Evolutionary conservation across 306 rosid genomes (phyloP).

Genomic region (Prosopis cineraria): DNA sequence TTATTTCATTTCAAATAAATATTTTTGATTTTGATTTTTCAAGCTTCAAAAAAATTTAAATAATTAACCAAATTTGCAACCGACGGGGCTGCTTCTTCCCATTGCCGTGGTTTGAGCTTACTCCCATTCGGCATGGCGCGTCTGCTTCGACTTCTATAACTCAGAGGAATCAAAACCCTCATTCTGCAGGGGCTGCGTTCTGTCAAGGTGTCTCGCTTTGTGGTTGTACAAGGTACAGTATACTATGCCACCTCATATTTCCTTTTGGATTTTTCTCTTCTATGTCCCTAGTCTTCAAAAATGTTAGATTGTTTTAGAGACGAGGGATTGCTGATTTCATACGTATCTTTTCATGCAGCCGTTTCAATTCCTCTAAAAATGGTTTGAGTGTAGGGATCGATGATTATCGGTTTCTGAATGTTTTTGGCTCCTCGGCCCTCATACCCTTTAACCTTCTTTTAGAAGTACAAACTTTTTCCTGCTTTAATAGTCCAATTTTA

Average conservation of each 20-base stretch:
- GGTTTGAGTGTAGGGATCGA: background rate
- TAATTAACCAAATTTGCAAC: no score
- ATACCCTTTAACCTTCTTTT: background rate
- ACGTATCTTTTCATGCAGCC: background rate
- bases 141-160: no score
- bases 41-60: no score
- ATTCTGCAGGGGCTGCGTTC: no score
- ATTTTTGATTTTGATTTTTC: no score
- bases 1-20: no score
- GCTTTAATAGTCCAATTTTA: background rate
- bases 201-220: no score
- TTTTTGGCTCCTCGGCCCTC: background rate
- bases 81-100: no score
- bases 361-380: slow-evolving; percentile 4
- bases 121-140: no score
- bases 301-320: background rate
- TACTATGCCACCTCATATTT: background rate
- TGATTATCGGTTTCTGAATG: background rate
- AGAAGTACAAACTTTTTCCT: background rate
- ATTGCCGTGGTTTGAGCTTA: no score
- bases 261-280: background rate
- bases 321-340: background rate
- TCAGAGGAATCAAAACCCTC: no score
- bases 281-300: background rate
- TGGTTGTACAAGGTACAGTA: no score